Conservation (phyloP, 345 rosid genomes). For the Orychophragmus violaceus region DNA sequence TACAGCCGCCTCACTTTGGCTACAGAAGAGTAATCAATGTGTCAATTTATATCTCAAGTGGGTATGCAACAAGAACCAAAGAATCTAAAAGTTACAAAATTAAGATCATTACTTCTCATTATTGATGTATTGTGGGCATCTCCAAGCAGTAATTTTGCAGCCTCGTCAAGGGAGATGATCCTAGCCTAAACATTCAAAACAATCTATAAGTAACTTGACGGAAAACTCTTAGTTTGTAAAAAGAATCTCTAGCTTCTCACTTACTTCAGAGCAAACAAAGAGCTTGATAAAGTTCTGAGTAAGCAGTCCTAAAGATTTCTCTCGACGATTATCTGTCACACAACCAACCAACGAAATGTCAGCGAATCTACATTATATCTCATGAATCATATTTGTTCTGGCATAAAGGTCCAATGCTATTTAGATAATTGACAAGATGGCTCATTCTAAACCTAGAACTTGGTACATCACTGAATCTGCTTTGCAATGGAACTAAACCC, state of each 20-base stretch:
- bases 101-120: conserved; percentile 57
- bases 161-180: conserved; percentile 74
- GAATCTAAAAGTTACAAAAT: neutral
- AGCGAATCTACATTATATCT: neutral
- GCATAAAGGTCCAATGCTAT: neutral
- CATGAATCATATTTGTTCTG: neutral
- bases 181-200: conserved; percentile 38
- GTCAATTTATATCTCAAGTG: neutral
- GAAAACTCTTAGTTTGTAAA: neutral
- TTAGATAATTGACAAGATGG: neutral
- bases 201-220: neutral
- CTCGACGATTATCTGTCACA: conserved; percentile 63
- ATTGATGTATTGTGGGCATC: conserved; percentile 62
- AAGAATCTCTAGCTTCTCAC: conserved; percentile 17
- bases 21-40: conserved; percentile 29
- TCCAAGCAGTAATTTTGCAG: conserved; percentile 72
- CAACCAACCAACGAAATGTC: conserved; percentile 8
- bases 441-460: neutral
- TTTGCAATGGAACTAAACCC: neutral
- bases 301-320: conserved; percentile 80
- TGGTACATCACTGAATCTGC: neutral
- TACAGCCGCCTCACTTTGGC: conserved; percentile 90
- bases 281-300: conserved; percentile 89
- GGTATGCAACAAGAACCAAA: neutral
- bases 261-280: conserved; percentile 70